Evolutionary conservation across 345 rosid species (phyloP).

Genomic region (Hibiscus trionum): DNA sequence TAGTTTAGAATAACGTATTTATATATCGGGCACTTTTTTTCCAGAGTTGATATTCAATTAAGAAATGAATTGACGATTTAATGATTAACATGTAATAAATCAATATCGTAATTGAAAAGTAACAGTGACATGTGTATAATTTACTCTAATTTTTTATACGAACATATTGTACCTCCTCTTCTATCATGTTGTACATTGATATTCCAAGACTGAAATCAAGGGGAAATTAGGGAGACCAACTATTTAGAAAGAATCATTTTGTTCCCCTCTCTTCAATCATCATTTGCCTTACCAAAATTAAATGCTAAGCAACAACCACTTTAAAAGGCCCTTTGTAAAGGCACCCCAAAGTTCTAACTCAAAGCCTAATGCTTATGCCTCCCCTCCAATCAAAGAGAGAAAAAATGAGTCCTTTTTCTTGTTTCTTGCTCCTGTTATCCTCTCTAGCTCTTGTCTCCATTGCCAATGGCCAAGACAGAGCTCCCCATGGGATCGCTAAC

Average conservation of each 20-base stretch:
- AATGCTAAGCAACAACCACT: constrained; percentile 49
- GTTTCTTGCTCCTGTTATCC: constrained; percentile 31
- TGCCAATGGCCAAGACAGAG: constrained; percentile 54
- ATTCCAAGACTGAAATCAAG: not conserved
- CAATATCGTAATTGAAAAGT: too few species aligned
- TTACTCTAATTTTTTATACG: too few species aligned
- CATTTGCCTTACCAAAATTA: constrained; percentile 26
- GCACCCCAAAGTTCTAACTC: constrained; percentile 16
- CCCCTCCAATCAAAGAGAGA: not conserved
- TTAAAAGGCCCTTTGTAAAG: constrained; percentile 23
- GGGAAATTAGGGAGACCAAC: not conserved
- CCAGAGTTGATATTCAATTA: not conserved
- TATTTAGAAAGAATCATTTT: constrained; percentile 16
- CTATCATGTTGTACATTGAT: not conserved
- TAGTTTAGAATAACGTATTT: not conserved
- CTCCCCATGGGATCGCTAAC: constrained; percentile 75
- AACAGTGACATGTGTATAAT: too few species aligned
- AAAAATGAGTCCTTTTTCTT: constrained; percentile 29
- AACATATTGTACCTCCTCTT: too few species aligned
- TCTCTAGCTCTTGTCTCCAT: constrained; percentile 26
- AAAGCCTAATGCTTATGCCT: constrained; percentile 5
- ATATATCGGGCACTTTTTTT: not conserved
- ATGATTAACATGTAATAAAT: too few species aligned
- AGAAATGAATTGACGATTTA: too few species aligned
- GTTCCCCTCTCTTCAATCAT: constrained; percentile 29